Base-by-base conservation (phyloP, 176 grass and related monocot species). In the Dactylis glomerata region DNA sequence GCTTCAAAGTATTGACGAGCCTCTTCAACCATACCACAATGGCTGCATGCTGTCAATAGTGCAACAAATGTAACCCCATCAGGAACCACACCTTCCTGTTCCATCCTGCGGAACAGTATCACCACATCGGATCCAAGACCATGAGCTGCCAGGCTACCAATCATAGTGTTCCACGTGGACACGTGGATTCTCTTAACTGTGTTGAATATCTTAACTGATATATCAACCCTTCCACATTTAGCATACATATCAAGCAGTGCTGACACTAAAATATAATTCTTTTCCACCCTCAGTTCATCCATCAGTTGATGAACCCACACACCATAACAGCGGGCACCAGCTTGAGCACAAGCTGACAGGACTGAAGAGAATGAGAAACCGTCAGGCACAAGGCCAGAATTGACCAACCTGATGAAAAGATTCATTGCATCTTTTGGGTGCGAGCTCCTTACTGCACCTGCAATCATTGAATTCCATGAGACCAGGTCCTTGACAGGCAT, bases 401-500 rank as follows among this genome's bases (percentile, higher is more conserved):
- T 34, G 42, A 94, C 46, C 84, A 92, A 67, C 61, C 85, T 81
- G 44, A 80, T 87, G 67, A 94, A 94, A 85, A 94, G 52, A 81
- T 81, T 80, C 78, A 92, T 82, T 61, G 87, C 89, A 67, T 89
- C 84, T 81, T 82, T 92, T 27, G 84, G 45, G 58, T 49, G 85
- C 0, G 70, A 82, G 52, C 22, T 83, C 87, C 85, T 87, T 55
- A 71, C 81, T 20, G 84, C 80, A 66, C 92, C 87, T 2, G 84
- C 87, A 62, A 94, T 87, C 87, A 92, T 89, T 84, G 92, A 92
- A 78, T 94, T 94, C 92, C 92, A 94, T 57, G 92, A 89, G 30
- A 94, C 78, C 87, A 92, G 87, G 71, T 94, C 89, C 88, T 78
- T 91, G 23, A 73, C 44, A 71, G 87, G 89, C 92, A 94, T 92